Conservation (phyloP, 768 basidiomycete species). For the Trametes cinnabarina region DNA sequence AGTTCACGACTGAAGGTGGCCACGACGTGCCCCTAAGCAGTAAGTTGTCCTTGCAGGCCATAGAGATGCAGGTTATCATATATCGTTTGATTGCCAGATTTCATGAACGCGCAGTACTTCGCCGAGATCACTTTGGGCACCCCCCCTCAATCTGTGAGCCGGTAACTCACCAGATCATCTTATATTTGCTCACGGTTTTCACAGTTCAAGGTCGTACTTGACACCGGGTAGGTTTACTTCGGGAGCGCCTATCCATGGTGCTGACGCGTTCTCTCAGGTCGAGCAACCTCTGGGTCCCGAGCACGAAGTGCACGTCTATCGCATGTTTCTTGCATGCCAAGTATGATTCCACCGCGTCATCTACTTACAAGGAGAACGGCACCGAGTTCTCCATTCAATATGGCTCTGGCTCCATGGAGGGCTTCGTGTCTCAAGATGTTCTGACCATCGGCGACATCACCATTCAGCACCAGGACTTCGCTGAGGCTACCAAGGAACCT, state of each 20-base stretch:
- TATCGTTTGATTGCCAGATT: slow-evolving; percentile 55
- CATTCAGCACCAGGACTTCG: slow-evolving; percentile 80
- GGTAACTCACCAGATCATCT: too few species aligned
- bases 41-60: slow-evolving; percentile 37
- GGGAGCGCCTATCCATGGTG: neutral
- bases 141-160: slow-evolving; percentile 75
- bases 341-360: slow-evolving; percentile 78
- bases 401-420: slow-evolving; percentile 95
- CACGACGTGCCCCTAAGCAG: slow-evolving; percentile 89
- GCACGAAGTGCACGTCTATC: slow-evolving; percentile 76
- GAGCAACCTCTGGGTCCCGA: slow-evolving; percentile 94
- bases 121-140: slow-evolving; percentile 81
- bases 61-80: neutral
- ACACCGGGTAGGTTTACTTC: slow-evolving; percentile 65
- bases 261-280: slow-evolving; percentile 46
- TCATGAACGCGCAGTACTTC: slow-evolving; percentile 98
- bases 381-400: slow-evolving; percentile 88
- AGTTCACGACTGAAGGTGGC: slow-evolving; percentile 58
- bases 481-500: slow-evolving; percentile 94
- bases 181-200: neutral
- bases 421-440: slow-evolving; percentile 84
- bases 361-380: slow-evolving; percentile 88
- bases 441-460: slow-evolving; percentile 80
- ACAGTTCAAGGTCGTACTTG: slow-evolving; percentile 95
- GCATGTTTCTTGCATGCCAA: slow-evolving; percentile 94